phyloP scores from a whole-genome alignment of 2,329 filamentous ascomycete species.

The Iodosphaeria phyllophila region DNA sequence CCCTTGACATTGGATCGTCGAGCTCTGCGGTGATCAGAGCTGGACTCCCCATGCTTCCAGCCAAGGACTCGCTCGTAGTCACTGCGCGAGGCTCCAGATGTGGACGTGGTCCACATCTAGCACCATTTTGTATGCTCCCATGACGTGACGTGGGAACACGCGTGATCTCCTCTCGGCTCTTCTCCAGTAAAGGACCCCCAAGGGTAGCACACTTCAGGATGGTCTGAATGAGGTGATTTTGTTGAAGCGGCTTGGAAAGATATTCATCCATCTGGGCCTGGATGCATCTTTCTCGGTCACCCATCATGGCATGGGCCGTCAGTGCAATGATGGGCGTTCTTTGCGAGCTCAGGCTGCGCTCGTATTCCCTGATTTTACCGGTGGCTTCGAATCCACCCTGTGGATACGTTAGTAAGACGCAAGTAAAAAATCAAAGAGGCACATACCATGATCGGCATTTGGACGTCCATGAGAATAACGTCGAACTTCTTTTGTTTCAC shows the following conservation, averaged over 20 bases:
- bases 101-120: slow-evolving; percentile 11
- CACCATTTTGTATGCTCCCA: slow-evolving; percentile 22
- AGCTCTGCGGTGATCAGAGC: slow-evolving; percentile 38
- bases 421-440: no score
- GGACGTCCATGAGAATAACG: slow-evolving; percentile 96
- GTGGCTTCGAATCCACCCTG: slow-evolving; percentile 94
- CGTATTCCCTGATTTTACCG: slow-evolving; percentile 88
- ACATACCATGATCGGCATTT: slow-evolving; percentile 96
- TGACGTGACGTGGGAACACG: slow-evolving; percentile 33
- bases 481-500: slow-evolving; percentile 87
- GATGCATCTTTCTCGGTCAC: slow-evolving; percentile 93
- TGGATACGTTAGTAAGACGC: background rate
- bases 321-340: slow-evolving; percentile 91
- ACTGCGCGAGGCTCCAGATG: slow-evolving; percentile 37
- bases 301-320: slow-evolving; percentile 96
- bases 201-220: slow-evolving; percentile 94
- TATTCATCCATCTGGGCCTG: slow-evolving; percentile 99
- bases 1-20: slow-evolving; percentile 35
- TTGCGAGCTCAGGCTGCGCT: slow-evolving; percentile 59
- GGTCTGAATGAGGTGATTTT: slow-evolving; percentile 93
- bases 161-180: slow-evolving; percentile 50
- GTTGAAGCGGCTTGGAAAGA: slow-evolving; percentile 86
- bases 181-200: slow-evolving; percentile 64
- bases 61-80: slow-evolving; percentile 46
- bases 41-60: slow-evolving; percentile 41